Conservation (phyloP, 106 monocot genomes). For the Narthecium ossifragum region DNA sequence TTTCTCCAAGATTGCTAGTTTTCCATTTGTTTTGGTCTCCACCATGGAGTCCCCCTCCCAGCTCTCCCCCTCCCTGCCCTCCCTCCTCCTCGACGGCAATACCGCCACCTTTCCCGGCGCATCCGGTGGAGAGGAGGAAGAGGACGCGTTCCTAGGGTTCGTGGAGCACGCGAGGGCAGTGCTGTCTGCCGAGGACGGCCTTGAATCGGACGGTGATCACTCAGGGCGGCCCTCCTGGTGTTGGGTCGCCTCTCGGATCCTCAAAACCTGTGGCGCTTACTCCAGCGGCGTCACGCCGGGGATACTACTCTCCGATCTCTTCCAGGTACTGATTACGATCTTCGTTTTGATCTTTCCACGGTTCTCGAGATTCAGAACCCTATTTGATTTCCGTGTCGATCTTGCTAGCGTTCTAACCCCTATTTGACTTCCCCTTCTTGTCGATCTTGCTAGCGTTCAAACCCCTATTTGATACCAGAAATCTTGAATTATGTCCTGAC, state of each 20-base stretch:
- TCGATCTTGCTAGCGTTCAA: too few relatives aligned
- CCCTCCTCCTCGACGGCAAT: neutral
- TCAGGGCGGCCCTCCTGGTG: conserved; percentile 52
- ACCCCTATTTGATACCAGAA: too few relatives aligned
- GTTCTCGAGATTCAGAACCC: neutral
- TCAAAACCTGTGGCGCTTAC: conserved; percentile 81
- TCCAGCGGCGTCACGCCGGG: conserved; percentile 89
- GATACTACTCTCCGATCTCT: conserved; percentile 91
- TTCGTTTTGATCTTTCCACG: neutral
- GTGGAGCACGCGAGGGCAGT: conserved; percentile 62
- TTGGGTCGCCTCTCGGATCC: conserved; percentile 68
- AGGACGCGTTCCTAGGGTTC: conserved; percentile 66
- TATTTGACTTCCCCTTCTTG: too few relatives aligned
- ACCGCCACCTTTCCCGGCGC: too few relatives aligned
- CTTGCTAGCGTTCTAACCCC: too few relatives aligned
- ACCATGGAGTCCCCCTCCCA: conserved; percentile 6
- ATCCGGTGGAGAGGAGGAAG: too few relatives aligned
- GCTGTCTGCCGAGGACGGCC: conserved; percentile 23
- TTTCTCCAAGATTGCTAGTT: too few relatives aligned
- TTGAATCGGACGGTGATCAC: conserved; percentile 9
- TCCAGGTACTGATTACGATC: conserved; percentile 38
- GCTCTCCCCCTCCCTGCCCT: neutral
- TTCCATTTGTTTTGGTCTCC: neutral
- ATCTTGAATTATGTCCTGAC: too few relatives aligned
- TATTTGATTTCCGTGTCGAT: too few relatives aligned